These are phyloP conservation scores for Aspergillus pseudonomiae DNA, from an alignment of 2,329 filamentous ascomycete species.

Conservation along the genomic window DNA sequence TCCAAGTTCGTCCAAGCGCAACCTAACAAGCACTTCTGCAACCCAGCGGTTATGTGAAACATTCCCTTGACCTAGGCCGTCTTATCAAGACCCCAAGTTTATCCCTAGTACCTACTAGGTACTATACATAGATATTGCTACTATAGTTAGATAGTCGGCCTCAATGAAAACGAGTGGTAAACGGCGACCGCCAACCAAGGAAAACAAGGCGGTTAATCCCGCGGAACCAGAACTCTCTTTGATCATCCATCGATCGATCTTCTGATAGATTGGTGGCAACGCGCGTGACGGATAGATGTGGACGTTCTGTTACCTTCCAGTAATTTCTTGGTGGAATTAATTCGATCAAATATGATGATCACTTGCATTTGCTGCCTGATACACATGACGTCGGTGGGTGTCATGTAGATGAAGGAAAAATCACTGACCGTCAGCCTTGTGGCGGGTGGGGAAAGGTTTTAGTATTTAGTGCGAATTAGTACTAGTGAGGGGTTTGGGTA, in stretches of 20 bases:
- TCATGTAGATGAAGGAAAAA: not conserved
- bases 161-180: not conserved
- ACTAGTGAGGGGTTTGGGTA: not conserved
- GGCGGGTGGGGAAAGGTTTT: not conserved
- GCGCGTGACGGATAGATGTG: not conserved
- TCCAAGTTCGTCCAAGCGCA: not conserved
- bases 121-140: not conserved
- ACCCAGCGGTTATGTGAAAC: conserved; percentile 4
- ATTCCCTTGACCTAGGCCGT: not conserved
- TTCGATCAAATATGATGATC: not conserved
- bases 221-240: conserved; percentile 13
- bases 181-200: conserved; percentile 8
- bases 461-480: not conserved
- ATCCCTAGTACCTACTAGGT: not conserved
- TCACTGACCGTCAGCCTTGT: not conserved
- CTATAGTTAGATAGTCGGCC: not conserved
- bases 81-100: not conserved
- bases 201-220: conserved; percentile 20
- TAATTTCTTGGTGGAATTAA: not conserved
- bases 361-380: not conserved
- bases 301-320: not conserved
- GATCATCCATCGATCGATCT: conserved; percentile 4
- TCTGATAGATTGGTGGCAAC: not conserved
- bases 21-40: not conserved
- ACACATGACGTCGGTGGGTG: not conserved